A percentile compares a stretch with the other conserved stretches of the same genome.
These are phyloP conservation scores for Incumbomyces lentus DNA, from an alignment of 2,329 filamentous ascomycete genomes.

Conservation along the genomic window DNA sequence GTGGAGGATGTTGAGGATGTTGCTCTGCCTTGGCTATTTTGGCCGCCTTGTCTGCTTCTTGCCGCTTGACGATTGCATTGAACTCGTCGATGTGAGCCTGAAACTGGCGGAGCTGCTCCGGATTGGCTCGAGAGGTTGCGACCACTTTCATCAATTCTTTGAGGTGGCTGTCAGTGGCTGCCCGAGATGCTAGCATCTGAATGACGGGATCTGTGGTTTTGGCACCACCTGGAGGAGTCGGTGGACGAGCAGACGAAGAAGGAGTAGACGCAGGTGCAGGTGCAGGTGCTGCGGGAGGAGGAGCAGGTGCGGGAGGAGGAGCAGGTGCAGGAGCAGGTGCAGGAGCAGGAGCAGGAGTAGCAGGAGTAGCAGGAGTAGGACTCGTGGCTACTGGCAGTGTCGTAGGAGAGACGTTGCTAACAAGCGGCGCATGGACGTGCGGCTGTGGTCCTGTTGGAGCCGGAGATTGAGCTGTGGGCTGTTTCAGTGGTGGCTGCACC, in stretches of 20 bases:
- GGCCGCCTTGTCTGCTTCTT: constrained; percentile 21
- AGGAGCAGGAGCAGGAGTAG: constrained; percentile 8
- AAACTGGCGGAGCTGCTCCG: constrained; percentile 39
- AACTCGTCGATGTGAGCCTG: constrained; percentile 43
- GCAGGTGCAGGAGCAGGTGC: constrained; percentile 9
- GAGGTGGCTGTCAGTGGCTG: constrained; percentile 38
- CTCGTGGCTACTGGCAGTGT: constrained; percentile 12
- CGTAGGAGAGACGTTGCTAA: constrained; percentile 27
- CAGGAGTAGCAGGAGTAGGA: constrained; percentile 30
- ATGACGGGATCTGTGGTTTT: constrained; percentile 42
- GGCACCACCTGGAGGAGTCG: constrained; percentile 26
- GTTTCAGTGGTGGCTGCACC: constrained; percentile 15
- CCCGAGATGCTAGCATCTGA: constrained; percentile 42
- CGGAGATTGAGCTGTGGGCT: constrained; percentile 7
- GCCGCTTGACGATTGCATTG: constrained; percentile 38
- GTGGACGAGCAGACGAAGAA: constrained; percentile 11
- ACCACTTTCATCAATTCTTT: constrained; percentile 43
- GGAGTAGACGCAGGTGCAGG: constrained; percentile 29
- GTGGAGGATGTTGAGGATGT: constrained; percentile 1
- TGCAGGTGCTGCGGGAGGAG: constrained; percentile 10
- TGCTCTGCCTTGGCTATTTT: constrained; percentile 10
- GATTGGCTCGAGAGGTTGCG: constrained; percentile 38
- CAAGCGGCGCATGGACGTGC: neutral
- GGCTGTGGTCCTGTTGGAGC: neutral
- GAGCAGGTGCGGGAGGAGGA: constrained; percentile 18